Conservation (phyloP, 768 basidiomycete genomes). For the Mrakia blollopis region DNA sequence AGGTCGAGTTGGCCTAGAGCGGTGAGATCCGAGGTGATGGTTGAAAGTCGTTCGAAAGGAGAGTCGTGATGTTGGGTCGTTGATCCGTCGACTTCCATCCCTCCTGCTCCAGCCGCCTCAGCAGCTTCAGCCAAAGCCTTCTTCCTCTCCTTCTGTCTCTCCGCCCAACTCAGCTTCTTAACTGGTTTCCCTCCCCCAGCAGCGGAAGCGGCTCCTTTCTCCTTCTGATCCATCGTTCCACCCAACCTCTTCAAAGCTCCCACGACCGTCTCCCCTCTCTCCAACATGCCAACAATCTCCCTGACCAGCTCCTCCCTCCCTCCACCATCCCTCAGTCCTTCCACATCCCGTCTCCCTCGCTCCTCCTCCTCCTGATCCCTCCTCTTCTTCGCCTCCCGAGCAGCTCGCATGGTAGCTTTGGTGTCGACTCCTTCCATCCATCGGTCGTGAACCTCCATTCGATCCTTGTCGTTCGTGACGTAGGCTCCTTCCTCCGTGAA, state of each 20-base stretch:
- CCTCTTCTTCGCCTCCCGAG: slow-evolving; percentile 69
- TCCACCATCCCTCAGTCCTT: slow-evolving; percentile 39
- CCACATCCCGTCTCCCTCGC: slow-evolving; percentile 69
- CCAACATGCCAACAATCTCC: slow-evolving; percentile 63
- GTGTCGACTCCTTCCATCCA: slow-evolving; percentile 88
- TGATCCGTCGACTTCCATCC: slow-evolving; percentile 25
- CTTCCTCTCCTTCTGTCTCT: slow-evolving; percentile 40
- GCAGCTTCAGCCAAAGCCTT: slow-evolving; percentile 28
- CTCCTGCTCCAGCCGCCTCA: slow-evolving; percentile 27
- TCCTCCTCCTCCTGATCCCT: slow-evolving; percentile 62
- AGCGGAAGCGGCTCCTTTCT: slow-evolving; percentile 35
- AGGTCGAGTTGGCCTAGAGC: slow-evolving; percentile 45
- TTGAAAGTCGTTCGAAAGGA: slow-evolving; percentile 43
- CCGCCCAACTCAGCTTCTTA: slow-evolving; percentile 52
- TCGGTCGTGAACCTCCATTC: slow-evolving; percentile 82
- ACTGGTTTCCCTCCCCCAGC: slow-evolving; percentile 22
- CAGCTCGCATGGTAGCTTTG: slow-evolving; percentile 71
- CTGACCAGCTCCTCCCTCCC: slow-evolving; percentile 40
- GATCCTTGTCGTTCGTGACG: slow-evolving; percentile 79
- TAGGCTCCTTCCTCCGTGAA: slow-evolving; percentile 82
- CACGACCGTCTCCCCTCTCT: slow-evolving; percentile 84
- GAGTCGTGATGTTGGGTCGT: slow-evolving; percentile 30
- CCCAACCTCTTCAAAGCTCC: slow-evolving; percentile 85
- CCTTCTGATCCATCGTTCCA: slow-evolving; percentile 41
- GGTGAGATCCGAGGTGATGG: slow-evolving; percentile 42